phyloP scores from a whole-genome alignment of 1,284 basidiomycete genomes.

The Ustilago trichophora region DNA sequence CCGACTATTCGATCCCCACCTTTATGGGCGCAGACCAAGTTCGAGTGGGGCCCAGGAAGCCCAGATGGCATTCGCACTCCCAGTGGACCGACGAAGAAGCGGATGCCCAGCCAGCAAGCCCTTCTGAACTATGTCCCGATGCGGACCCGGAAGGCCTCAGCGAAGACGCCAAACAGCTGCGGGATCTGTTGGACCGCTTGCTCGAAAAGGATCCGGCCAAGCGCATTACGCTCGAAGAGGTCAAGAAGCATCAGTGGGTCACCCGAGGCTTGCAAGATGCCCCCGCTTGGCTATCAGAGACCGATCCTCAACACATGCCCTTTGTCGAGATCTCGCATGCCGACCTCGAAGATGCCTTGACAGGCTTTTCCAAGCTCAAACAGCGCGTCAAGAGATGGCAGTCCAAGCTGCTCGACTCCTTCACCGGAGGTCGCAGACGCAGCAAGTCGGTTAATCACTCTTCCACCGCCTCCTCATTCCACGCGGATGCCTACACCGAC shows the following conservation, averaged over 20 bases:
- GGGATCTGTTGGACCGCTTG: conserved; percentile 78
- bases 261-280: conserved; percentile 72
- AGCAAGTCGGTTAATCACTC: conserved; percentile 33
- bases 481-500: conserved; percentile 18
- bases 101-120: conserved; percentile 34
- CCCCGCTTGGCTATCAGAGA: conserved; percentile 80
- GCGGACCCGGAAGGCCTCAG: conserved; percentile 19
- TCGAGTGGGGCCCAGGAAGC: conserved; percentile 62
- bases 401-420: conserved; percentile 49
- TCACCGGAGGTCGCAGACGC: conserved; percentile 31
- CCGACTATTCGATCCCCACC: conserved; percentile 77
- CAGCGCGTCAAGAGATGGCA: conserved; percentile 57
- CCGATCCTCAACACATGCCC: conserved; percentile 73
- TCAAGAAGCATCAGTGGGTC: conserved; percentile 86
- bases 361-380: conserved; percentile 60
- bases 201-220: conserved; percentile 83
- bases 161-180: conserved; percentile 67
- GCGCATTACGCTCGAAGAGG: conserved; percentile 82
- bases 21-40: conserved; percentile 78
- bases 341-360: conserved; percentile 78
- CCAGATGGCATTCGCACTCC: conserved; percentile 44
- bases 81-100: conserved; percentile 56
- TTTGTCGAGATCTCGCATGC: conserved; percentile 78
- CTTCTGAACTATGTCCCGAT: conserved; percentile 34
- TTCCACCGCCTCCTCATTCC: conserved; percentile 23